A percentile compares a stretch with the other conserved stretches of the same genome.
Conservation (phyloP, 208 protist species). For the Acanthamoeba healyi region DNA sequence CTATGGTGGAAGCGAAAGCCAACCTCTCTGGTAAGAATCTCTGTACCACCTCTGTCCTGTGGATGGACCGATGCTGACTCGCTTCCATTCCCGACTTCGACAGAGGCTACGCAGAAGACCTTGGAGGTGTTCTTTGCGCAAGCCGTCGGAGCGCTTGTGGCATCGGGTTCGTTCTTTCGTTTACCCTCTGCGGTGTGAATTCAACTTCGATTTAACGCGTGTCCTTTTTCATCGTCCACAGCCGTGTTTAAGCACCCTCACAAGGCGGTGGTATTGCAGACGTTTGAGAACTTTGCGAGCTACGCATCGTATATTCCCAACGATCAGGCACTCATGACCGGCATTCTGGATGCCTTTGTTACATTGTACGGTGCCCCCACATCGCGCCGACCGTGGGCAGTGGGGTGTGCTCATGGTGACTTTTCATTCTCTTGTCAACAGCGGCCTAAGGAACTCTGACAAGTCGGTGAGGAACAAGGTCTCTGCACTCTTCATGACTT, state of each 20-base stretch:
- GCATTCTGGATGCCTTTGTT: conserved; percentile 55
- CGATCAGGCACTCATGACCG: conserved; percentile 40
- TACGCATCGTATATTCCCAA: conserved; percentile 62
- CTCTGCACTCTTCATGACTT: conserved; percentile 8
- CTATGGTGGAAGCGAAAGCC: conserved; percentile 64
- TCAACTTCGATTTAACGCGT: neutral
- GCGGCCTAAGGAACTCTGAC: neutral
- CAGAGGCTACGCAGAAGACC: conserved; percentile 42
- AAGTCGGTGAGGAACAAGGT: conserved; percentile 65
- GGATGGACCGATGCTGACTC: no score
- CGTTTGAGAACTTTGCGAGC: conserved; percentile 35
- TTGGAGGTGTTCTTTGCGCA: conserved; percentile 58
- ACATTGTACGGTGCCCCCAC: conserved; percentile 14
- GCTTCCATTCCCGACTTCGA: neutral
- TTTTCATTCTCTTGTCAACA: neutral
- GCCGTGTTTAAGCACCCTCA: conserved; percentile 67
- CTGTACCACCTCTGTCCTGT: neutral
- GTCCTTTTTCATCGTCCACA: neutral
- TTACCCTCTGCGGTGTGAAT: neutral
- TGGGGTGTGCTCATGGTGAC: neutral
- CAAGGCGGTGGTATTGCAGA: conserved; percentile 61
- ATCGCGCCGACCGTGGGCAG: neutral
- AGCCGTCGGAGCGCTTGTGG: conserved; percentile 7
- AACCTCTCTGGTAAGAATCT: conserved; percentile 22
- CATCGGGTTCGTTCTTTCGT: neutral